phyloP scores from a whole-genome alignment of 805 yeast species.

The Ogataea pini region DNA sequence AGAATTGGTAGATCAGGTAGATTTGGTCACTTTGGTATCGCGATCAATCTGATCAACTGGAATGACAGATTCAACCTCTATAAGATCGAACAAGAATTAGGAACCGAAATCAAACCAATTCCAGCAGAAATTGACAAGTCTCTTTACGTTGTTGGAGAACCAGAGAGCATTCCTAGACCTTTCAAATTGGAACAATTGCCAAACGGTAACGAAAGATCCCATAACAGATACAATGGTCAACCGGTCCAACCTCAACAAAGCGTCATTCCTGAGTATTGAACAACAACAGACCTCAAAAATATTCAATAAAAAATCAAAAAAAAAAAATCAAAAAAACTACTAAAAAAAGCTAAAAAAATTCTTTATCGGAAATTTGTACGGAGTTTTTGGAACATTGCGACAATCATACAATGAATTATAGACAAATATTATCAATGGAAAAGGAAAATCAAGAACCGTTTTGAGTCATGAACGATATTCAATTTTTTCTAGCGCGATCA shows the following conservation, averaged over 20 bases:
- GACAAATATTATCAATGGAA: constrained; percentile 2
- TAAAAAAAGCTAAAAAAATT: constrained; percentile 13
- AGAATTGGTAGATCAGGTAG: constrained; percentile 99
- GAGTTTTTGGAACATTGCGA: constrained; percentile 7
- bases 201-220: constrained; percentile 32
- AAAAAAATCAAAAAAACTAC: constrained; percentile 10
- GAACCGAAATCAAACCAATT: constrained; percentile 95
- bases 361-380: constrained; percentile 7
- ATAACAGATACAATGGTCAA: constrained; percentile 32
- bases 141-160: constrained; percentile 83
- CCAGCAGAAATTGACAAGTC: constrained; percentile 90
- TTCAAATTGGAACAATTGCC: constrained; percentile 64
- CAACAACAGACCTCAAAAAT: constrained; percentile 6
- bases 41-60: constrained; percentile 96
- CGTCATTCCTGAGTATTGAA: constrained; percentile 16
- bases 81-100: constrained; percentile 94
- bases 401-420: constrained; percentile 5
- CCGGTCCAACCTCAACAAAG: constrained; percentile 31
- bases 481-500: not conserved
- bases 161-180: constrained; percentile 81
- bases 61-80: constrained; percentile 91
- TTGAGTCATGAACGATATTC: constrained; percentile 6
- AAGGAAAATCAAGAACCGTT: not conserved
- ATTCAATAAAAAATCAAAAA: constrained; percentile 13
- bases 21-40: constrained; percentile 97